Evolutionary conservation across 371 early-diverging fungal species (phyloP), one percentile per base, ranked within the genome.

Genomic region (Hamiltosporidium tvaerminnensis): DNA sequence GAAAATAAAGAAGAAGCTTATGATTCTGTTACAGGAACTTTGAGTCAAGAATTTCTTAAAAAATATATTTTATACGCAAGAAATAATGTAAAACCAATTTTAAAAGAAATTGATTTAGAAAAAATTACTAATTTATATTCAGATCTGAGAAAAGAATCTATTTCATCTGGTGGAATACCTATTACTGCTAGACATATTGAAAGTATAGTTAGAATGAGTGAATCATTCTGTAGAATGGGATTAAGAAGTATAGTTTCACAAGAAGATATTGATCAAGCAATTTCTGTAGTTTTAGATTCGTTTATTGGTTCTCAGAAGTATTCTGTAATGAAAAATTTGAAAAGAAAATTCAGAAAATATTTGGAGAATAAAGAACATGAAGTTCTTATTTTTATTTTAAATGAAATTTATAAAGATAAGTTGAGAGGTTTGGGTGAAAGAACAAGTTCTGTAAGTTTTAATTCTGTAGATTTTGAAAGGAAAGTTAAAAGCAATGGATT

Each of bases 151-250:
- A 85, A 85, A 62, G 92, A 90, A 76, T 91, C 94, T 0, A 73
- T 87, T 65, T 69, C 76, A 56, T 79, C 84, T 60, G 92, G 88
- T 12, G 83, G 87, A 66, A 86, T 96, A 66, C 94, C 96, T 2
- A 93, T 96, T 67, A 98, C 98, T 2, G 95, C 93, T 5, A 88
- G 98, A 76, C 91, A 93, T 80, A 79, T 96, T 58, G 98, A 98
- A 78, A 87, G 90, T 7, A 93, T 96, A 82, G 83, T 96, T 34
- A 85, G 98, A 47, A 85, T 98, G 79, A 82, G 90, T 10, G 96
- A 98, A 79, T 91, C 95, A 1, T 85, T 90, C 70, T 96, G 96
- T 23, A 85, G 86, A 67, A 93, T 96, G 91, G 91, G 94, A 69
- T 81, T 98, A 50, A 85, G 94, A 53, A 88, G 89, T 65, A 82